A percentile compares a stretch with the other conserved stretches of the same genome.
Conservation (phyloP, 129 eudicot genomes). For the Heracleum sosnowskyi region DNA sequence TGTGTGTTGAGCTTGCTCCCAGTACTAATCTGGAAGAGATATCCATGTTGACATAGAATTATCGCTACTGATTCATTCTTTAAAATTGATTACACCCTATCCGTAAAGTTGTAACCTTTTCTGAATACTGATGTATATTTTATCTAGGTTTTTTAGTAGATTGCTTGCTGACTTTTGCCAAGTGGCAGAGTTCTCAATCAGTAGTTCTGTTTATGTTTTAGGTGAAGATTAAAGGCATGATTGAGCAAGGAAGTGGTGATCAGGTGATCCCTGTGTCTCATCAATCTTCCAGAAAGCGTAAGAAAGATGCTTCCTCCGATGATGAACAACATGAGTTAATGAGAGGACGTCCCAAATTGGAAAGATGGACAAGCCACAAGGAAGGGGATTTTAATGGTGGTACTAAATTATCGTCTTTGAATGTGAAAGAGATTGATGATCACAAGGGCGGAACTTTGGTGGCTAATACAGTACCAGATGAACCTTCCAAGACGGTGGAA, state of each 20-base stretch:
- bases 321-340: constrained; percentile 62
- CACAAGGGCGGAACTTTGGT: constrained; percentile 21
- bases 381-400: constrained; percentile 45
- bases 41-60: too few relatives aligned
- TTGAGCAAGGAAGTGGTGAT: constrained; percentile 42
- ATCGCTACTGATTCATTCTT: too few relatives aligned
- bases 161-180: too few relatives aligned
- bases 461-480: constrained; percentile 27
- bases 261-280: constrained; percentile 23
- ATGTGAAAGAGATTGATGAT: constrained; percentile 31
- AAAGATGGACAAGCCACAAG: constrained; percentile 86
- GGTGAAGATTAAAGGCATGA: constrained; percentile 49
- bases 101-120: too few relatives aligned
- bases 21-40: too few relatives aligned
- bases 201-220: constrained; percentile 21
- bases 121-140: too few relatives aligned
- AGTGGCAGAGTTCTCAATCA: constrained; percentile 4
- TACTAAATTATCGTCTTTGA: constrained; percentile 40
- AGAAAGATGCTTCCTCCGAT: constrained; percentile 61
- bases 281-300: constrained; percentile 39
- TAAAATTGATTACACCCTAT: too few relatives aligned
- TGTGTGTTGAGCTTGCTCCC: too few relatives aligned
- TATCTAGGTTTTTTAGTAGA: too few relatives aligned
- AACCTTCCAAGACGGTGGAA: constrained; percentile 38
- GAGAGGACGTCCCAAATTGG: constrained; percentile 53